Evolutionary conservation across 257 asterid genomes (phyloP), one percentile per base, ranked within the genome.

Genomic region (Penstemon newberryi): DNA sequence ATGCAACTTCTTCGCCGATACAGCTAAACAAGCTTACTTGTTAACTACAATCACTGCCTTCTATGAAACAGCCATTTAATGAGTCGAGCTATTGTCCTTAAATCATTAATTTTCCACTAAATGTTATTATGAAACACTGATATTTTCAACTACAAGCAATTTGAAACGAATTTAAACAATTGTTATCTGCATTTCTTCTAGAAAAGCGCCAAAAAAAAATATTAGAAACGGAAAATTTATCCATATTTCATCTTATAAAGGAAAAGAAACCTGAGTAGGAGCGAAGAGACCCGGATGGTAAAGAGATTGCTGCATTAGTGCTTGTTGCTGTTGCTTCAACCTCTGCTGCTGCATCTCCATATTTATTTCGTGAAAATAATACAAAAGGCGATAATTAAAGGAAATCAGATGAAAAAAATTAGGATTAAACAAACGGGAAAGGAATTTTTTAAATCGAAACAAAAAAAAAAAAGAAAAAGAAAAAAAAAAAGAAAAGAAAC

Each of bases 291-390:
- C 89, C 36, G 96, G 94, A 63, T 88, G 94, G 71, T 88, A 90
- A 37, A 90, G 87, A 15, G 97, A 82, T 63, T 88, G 94, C 76
- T 90, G 97, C 96, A 88, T 86, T 81, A 90, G 50, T 37, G 89
- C 92, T 69, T 80, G 89, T 65, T 87, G 95, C 59, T 80, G 83
- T 59, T 86, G 94, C 82, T 83, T 86, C 83, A 83, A 53, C 84
- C 90, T 80, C 76, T 78, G 92, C 61, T 81, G 87, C 70, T 86
- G 91, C 84, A 77, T 65, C 87, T 66, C 77, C 61, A 71, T 41
- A 52, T 36, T 39, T 11, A 40, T 53, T 60, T 52, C 56, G 72
- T 42, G 42, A 56, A 60, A 37, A 68, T n/a, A 51, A 39, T 19
- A 53, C 38, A 56, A 13, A 70, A 66, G 0, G 45, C 12, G 33